Base-by-base conservation (phyloP, 805 yeast species). In the Metschnikowia continentalis region DNA sequence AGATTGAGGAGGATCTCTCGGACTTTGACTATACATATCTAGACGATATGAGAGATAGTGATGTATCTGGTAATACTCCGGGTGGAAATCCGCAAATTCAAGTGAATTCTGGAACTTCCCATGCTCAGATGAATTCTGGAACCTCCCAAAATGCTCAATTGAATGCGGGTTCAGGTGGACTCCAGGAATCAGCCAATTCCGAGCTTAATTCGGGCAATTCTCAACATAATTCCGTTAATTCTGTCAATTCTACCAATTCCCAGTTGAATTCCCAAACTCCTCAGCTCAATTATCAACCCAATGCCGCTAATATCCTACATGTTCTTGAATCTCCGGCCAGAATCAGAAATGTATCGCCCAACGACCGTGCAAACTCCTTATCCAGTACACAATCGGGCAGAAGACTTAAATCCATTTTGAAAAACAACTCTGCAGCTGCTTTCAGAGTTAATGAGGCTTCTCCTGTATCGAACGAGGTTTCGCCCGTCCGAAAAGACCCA, bases 1-100 rank as follows among this genome's bases (percentile, higher is more conserved):
- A 72, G 57, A 74, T 74, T 36, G 77, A 74, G 15, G 78, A 74
- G 55, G 75, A 72, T 45, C 64, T 74, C 40, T 72, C 65, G 36
- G 76, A 69, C 49, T 74, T 74, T 50, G 78, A 74, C 33, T 74
- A 71, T 51, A 70, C 68, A 47, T 74, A 73, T 54, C 51, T 71
- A 35, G 76, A 72, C 11, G 35, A 42, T 22, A 10, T 23, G 15
- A 7, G n/a, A 11, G 22, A 19, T 15, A 22, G 15, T 4, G 20
- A 38, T 5, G 32, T n/a, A 7, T 14, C 20, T n/a, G 30, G 30
- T 26, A 3, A 26, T 3, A 8, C 10, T 8, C 5, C 3, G 5
- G 30, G 30, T 10, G 30, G 30, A 26, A 26, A 8, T 8, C 4
- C 4, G 4, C 30, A 26, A 8, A 8, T 4, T 26, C 30, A 26